Evolutionary conservation across 139 green algal species (phyloP), one percentile per base, ranked within the genome.

Genomic region (Pleodorina starrii): DNA sequence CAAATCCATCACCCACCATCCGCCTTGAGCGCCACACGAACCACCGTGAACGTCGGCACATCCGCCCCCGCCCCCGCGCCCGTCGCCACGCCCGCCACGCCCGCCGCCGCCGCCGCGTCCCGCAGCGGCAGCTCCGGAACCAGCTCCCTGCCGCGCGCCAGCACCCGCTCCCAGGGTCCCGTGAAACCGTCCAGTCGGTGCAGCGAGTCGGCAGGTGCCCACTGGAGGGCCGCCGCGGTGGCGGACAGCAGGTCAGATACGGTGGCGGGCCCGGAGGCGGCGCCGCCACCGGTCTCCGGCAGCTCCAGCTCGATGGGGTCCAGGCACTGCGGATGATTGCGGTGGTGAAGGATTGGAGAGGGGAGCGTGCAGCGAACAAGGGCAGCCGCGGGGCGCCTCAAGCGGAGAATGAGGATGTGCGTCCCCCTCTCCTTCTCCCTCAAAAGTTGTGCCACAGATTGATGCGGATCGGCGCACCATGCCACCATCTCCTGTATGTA

Each of bases 131-230:
- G 46, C 1, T 14, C 27, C 4, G 46, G 46, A 60, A 21, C 23
- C 43, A 90, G 66, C 60, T 90, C 87, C 14, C 87, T 25, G 25
- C 87, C 87, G 0, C 77, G 44, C 57, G 16, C 40, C 17, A 91
- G 63, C 74, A 79, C 69, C 0, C 93, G 69, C 86, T 96, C 90
- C 94, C 94, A 97, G 19, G 91, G 85, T 36, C 90, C 94, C 0
- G 77, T 50, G 82, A 96, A 97, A n/a, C 91, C 91, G 50, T 95
- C 93, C 54, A 97, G 90, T n/a, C 92, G 87, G 35, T 90, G n/a
- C 50, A 97, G 90, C 16, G 84, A 59, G 29, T 82, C 36, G 12
- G 86, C 91, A 5, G 93, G 87, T 29, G 50, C 82, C 93, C 92
- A 95, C 23, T 81, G 76, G 23, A 94, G 50, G 0, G 72, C 77